Percentiles rank a stretch among this genome's conserved stretches.
Evolutionary conservation across 352 stramenopile genomes (phyloP).

Genomic region (Globisporangium canariense): DNA sequence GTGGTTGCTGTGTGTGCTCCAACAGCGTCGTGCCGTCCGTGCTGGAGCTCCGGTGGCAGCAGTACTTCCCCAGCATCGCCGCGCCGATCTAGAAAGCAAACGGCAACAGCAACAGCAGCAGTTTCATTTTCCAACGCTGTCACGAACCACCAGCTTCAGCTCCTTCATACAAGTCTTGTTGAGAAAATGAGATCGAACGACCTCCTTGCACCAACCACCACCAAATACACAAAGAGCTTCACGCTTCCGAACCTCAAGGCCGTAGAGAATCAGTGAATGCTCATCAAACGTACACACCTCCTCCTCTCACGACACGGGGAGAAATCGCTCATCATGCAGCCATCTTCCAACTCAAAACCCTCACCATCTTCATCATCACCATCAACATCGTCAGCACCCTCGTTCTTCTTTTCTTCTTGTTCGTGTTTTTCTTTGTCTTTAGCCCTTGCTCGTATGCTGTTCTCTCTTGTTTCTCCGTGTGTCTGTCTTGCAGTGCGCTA

Average conservation of each 20-base stretch:
- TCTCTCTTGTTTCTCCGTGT: neutral
- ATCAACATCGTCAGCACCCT: neutral
- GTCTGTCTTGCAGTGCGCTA: conserved; percentile 7
- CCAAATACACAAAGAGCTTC: no score
- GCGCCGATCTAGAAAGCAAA: conserved; percentile 2
- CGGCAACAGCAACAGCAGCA: neutral
- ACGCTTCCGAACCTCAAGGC: no score
- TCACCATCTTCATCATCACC: neutral
- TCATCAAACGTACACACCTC: no score
- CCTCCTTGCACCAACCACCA: no score
- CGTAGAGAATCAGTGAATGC: no score
- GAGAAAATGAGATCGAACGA: no score
- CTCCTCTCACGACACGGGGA: no score
- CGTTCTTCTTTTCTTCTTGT: conserved; percentile 6
- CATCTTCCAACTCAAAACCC: neutral
- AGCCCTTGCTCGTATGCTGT: neutral
- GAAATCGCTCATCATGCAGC: no score
- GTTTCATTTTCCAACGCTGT: neutral
- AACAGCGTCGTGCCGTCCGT: conserved; percentile 45
- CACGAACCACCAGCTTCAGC: no score
- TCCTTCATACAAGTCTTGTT: no score
- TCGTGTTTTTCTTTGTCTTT: conserved; percentile 15
- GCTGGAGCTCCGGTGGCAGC: conserved; percentile 45
- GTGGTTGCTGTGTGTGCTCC: neutral
- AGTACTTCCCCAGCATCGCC: conserved; percentile 43